Evolutionary conservation across 2,329 filamentous ascomycete genomes (phyloP), one percentile per base, ranked within the genome.

Genomic region (Hypoxylon sp.): DNA sequence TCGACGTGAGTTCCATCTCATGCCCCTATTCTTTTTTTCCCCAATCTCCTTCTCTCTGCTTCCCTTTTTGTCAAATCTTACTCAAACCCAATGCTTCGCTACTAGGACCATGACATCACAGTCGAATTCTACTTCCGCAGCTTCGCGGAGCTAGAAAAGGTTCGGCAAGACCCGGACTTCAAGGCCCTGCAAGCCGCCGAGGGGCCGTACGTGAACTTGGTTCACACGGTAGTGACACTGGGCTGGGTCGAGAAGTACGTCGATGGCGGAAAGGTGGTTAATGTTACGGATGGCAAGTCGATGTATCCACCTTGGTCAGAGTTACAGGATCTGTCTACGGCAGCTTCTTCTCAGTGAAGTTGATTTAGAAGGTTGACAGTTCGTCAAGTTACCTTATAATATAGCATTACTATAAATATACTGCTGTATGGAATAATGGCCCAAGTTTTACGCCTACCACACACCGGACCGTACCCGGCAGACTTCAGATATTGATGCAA

Each of bases 181-280:
- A 17, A 46, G 22, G 42, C 26, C 1, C 44, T 59, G 26, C 64
- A 63, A 17, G 48, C 39, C 3, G n/a, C n/a, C 2, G 64, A 58
- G 53, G 53, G 47, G 1, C 58, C 64, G 2, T 63, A 46, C 8
- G 59, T 63, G 3, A 63, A 56, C 22, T 6, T 60, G 14, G 59
- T 67, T 17, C 59, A 56, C 9, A 63, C 42, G 17, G 59, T 60
- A 5, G 59, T 9, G n/a, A 55, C 50, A 33, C 54, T 67, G n/a
- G 65, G 60, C 19, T 67, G 44, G 60, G 46, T 64, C 22, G 59
- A 64, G 50, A 63, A 55, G 54, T 48, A 67, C 13, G 35, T 67
- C 10, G 54, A 64, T 37, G 56, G n/a, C n/a, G 46, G 65, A 8
- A 33, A 52, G 50, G 60, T 57, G 10, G 53, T 67, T 8, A 68